Percentiles rank a stretch among this genome's conserved stretches.
Evolutionary conservation across 306 rosid genomes (phyloP).

Genomic region (Quercus wislizeni): DNA sequence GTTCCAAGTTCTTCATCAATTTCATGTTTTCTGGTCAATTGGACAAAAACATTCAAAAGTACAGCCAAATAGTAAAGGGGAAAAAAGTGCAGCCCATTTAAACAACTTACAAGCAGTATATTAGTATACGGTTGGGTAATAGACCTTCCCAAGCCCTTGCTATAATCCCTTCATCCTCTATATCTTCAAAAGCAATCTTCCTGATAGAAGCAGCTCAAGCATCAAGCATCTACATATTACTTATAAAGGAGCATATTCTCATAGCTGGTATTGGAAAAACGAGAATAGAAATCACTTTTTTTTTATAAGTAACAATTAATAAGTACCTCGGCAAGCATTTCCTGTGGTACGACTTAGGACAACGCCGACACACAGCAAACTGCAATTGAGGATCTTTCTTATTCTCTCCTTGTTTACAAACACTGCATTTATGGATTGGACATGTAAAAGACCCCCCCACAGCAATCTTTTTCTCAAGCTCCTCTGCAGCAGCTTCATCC

Average conservation of each 20-base stretch:
- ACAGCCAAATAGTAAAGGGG: constrained; percentile 21
- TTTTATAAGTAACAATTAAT: not conserved
- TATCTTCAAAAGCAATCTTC: constrained; percentile 51
- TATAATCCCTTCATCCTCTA: constrained; percentile 34
- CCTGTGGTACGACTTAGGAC: constrained; percentile 85
- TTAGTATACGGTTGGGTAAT: constrained; percentile 77
- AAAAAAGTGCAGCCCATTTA: not conserved
- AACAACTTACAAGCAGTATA: constrained; percentile 83
- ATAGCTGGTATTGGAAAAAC: not conserved
- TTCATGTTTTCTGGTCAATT: constrained; percentile 67
- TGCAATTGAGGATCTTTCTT: constrained; percentile 50
- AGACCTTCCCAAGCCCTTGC: constrained; percentile 82
- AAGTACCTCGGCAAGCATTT: constrained; percentile 88
- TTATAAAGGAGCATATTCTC: not conserved
- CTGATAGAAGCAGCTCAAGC: constrained; percentile 50
- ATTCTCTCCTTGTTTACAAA: constrained; percentile 77
- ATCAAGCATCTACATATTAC: constrained; percentile 22
- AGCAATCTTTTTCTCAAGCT: constrained; percentile 53
- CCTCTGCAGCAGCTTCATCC: constrained; percentile 47
- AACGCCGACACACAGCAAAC: constrained; percentile 94
- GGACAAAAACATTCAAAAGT: constrained; percentile 12
- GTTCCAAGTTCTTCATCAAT: constrained; percentile 63
- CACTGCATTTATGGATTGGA: constrained; percentile 75
- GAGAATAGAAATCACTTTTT: not conserved
- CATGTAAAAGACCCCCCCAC: constrained; percentile 74